Base-by-base conservation (phyloP, 768 basidiomycete genomes). In the Naganishia friedmannii region DNA sequence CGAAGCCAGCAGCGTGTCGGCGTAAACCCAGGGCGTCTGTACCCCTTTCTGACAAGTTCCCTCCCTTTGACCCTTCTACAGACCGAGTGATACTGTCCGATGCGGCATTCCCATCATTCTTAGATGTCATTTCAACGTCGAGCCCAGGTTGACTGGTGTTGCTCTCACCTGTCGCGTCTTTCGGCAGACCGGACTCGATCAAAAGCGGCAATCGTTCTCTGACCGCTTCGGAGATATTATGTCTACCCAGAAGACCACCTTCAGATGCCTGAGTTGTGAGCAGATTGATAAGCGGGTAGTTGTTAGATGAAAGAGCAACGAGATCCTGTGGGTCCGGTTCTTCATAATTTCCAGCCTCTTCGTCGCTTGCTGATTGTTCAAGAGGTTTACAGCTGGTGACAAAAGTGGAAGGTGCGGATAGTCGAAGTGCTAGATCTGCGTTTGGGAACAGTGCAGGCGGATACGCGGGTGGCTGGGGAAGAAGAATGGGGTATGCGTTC, bases 251-350 rank as follows among this genome's bases (percentile, higher is more conserved):
- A 74, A 78, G 28, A 72, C 70, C 21, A 72, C 67, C 45, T 58
- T 73, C 7, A 72, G 78, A 28, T 68, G 78, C 70, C 69, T 72
- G 63, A 69, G 78, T 12, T 15, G 60, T 63, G 80, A 15, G 80
- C 79, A 68, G 83, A 81, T 32, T 87, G 70, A 95, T 89, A 12
- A 97, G 84, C 0, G 94, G 95, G 77, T 86, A 97, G 9, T 85
- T 86, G 13, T 86, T 84, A 0, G 90, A 89, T 72, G 90, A 90
- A 87, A 97, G 89, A 23, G 91, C 93, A 95, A 1, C 96, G 84
- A 19, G 76, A 56, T n/a, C 85, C 87, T 0, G 86, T 6, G 29
- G 60, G 12, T 45, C 60, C 39, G 23, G 42, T 29, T 58, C 57
- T 2, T 9, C 19, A 3, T 6, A 4, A 23, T 39, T 58, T 19